Percentiles rank a stretch among this genome's conserved stretches.
These are phyloP conservation scores for Toxoplasma gondii DNA, from an alignment of 169 alveolate species.

Conservation along the genomic window DNA sequence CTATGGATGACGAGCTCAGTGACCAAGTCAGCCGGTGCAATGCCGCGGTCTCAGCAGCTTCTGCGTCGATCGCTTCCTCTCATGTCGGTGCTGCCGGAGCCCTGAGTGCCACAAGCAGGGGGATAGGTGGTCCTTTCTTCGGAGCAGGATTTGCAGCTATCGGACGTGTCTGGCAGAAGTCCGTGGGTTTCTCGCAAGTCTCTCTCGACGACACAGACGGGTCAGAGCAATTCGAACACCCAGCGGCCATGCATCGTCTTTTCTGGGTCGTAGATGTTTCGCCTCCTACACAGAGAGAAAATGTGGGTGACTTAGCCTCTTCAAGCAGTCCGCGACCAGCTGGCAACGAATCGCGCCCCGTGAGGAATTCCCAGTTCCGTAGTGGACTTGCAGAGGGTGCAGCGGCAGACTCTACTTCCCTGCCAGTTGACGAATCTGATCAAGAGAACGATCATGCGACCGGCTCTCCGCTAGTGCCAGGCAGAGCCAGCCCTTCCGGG, in stretches of 20 bases:
- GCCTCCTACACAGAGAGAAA: not conserved
- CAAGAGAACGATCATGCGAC: not conserved
- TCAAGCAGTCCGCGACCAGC: no score
- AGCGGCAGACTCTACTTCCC: not conserved
- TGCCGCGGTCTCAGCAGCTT: conserved; percentile 15
- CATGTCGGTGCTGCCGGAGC: not conserved
- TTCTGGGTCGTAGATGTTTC: conserved; percentile 27
- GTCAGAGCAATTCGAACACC: not conserved
- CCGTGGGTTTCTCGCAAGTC: not conserved
- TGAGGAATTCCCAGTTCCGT: no score
- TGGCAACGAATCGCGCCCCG: no score
- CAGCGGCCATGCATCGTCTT: conserved; percentile 1
- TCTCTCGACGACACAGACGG: not conserved
- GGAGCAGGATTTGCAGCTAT: not conserved
- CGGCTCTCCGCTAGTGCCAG: not conserved
- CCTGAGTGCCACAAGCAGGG: not conserved
- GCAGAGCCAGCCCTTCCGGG: not conserved
- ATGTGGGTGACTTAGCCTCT: not conserved
- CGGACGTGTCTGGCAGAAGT: not conserved
- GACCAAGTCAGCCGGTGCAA: conserved; percentile 3
- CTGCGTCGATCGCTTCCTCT: not conserved
- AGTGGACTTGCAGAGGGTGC: not conserved
- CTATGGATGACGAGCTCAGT: not conserved
- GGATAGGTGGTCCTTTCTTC: not conserved
- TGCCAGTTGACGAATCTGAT: not conserved